Evolutionary conservation across 1,284 basidiomycete genomes (phyloP).

Genomic region (Anthracocystis setariae): DNA sequence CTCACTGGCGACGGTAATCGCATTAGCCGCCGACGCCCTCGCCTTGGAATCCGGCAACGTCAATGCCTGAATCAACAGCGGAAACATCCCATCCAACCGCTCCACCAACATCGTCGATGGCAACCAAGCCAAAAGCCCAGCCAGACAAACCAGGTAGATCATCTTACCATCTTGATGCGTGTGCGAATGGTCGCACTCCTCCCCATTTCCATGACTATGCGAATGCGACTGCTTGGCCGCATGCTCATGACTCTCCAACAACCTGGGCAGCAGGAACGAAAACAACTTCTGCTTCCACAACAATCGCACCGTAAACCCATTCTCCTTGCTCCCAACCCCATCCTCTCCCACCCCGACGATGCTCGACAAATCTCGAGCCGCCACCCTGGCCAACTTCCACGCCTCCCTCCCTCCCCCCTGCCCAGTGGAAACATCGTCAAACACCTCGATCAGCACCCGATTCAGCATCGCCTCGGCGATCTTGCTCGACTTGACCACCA

Average conservation of each 20-base stretch:
- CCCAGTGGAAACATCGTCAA: constrained; percentile 28
- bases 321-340: constrained; percentile 48
- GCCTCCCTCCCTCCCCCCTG: constrained; percentile 18
- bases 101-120: constrained; percentile 73
- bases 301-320: constrained; percentile 55
- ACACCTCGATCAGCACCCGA: constrained; percentile 41
- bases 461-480: constrained; percentile 52
- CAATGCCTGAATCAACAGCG: constrained; percentile 85
- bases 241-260: constrained; percentile 71
- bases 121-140: constrained; percentile 81
- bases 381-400: constrained; percentile 32
- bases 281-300: constrained; percentile 84
- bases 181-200: constrained; percentile 13
- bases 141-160: constrained; percentile 84
- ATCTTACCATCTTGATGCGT: constrained; percentile 69
- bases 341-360: constrained; percentile 51
- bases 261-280: constrained; percentile 77
- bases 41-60: constrained; percentile 79
- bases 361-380: constrained; percentile 24
- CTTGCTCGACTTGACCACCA: constrained; percentile 50
- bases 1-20: constrained; percentile 77
- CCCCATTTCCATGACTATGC: constrained; percentile 13
- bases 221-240: constrained; percentile 17
- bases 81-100: constrained; percentile 76
- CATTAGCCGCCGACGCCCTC: constrained; percentile 81